These are phyloP conservation scores for Cladophialophora carrionii DNA, from an alignment of 2,329 filamentous ascomycete species.

Conservation along the genomic window DNA sequence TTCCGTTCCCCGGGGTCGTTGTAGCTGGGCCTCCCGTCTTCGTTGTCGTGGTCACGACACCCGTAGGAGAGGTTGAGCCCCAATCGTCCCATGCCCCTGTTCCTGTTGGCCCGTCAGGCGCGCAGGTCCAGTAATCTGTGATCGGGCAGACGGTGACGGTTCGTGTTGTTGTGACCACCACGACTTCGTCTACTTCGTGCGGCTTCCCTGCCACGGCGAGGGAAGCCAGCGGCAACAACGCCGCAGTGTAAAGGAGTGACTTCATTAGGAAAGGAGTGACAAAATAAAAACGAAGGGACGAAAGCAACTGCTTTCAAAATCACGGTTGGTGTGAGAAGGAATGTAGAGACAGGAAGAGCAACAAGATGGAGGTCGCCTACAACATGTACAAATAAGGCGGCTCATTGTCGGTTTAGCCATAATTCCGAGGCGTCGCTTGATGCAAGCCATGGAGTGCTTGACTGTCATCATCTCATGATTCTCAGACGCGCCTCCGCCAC, in stretches of 20 bases:
- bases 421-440: conserved; percentile 7
- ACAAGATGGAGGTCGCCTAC: conserved; percentile 6
- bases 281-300: conserved; percentile 36
- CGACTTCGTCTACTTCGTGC: conserved; percentile 28
- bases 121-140: conserved; percentile 32
- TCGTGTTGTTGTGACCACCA: conserved; percentile 29
- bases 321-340: conserved; percentile 13
- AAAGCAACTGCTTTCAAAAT: conserved; percentile 37
- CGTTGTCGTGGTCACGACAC: not conserved
- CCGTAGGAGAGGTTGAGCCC: conserved; percentile 4
- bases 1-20: conserved; percentile 10
- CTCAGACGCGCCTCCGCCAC: conserved; percentile 2
- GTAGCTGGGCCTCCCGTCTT: not conserved
- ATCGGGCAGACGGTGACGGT: conserved; percentile 36
- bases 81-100: conserved; percentile 8
- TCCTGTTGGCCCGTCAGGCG: conserved; percentile 24
- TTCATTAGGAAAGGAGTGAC: conserved; percentile 36
- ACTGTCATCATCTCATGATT: conserved; percentile 1
- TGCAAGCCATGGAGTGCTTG: conserved; percentile 8
- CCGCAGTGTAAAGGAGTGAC: conserved; percentile 34
- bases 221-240: conserved; percentile 28
- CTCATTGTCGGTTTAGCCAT: conserved; percentile 8
- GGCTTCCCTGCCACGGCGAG: conserved; percentile 15
- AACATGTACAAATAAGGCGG: conserved; percentile 17
- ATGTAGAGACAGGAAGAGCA: conserved; percentile 14